Base-by-base conservation (phyloP, 768 basidiomycete genomes). In the Neoboletus subvelutipes region DNA sequence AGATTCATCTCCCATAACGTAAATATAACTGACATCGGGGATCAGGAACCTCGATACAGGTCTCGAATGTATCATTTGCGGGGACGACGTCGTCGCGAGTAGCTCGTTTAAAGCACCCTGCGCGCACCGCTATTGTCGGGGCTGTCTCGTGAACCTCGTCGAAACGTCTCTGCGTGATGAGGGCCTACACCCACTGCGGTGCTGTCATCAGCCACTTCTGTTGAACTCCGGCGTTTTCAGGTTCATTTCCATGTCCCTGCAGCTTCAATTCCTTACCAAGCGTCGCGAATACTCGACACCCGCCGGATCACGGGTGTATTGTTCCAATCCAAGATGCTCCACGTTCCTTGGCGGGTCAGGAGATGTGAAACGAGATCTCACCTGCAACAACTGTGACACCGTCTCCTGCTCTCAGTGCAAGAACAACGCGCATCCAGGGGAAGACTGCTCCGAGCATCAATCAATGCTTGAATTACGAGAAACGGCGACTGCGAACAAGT, bases 321-420 rank as follows among this genome's bases (percentile, higher is more conserved):
- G 77, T 47, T 74, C 78, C n/a, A 73, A 64, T 5, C 70, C 76
- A 5, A 73, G 75, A 1, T 86, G 84, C 60, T 84, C 84, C 22
- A 42, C 67, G 0, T 87, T 86, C 67, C 71, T 86, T 13, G 82
- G 79, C 5, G 73, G 78, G 1, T 73, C 76, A 5, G 60, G 43
- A 20, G 24, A 17, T 28, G 20, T 3, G 46, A 52, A 22, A 26
- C 45, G 43, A 22, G 50, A 67, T 12, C 51, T 80, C 12, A 22
- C 22, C 8, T 86, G 85, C 57, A n/a, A 51, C 0, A 41, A 58
- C n/a, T 87, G 85, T 62, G 24, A 50, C 4, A 66, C 68, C 0
- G 42, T 54, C 31, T 75, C 80, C 0, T 87, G 85, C 62, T 66
- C 76, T 0, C 59, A 62, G 4, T 87, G 85, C 76, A 85, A 81